Evolutionary conservation across 345 rosid species (phyloP), one percentile per base, ranked within the genome.

Genomic region (Citrus medica): DNA sequence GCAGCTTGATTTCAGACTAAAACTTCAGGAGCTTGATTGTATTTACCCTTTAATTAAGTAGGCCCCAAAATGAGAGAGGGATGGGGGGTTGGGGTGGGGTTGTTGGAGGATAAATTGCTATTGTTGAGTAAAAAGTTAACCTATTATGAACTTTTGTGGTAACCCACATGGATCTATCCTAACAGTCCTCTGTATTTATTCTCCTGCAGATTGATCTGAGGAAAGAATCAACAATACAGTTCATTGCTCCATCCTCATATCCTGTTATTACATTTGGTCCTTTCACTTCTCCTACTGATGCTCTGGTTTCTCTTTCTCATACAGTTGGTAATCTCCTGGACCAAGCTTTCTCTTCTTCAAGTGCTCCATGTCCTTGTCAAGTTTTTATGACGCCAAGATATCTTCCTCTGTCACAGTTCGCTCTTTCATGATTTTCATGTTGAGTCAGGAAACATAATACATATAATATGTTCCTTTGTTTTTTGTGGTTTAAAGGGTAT

Each of bases 201-300:
- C 69, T 79, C 82, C 71, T 59, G 73, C 90, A 93, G 98, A 89
- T 95, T 89, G 98, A 95, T 88, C 90, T 95, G 74, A 85, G 97
- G 84, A 90, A 83, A 71, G 89, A 86, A 77, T 86, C 89, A 53
- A 70, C 1, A 61, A 81, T 95, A 76, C 82, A 81, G 78, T 83
- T 93, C 79, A 70, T 83, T 78, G 80, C 98, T 40, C 84, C 89
- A 5, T 37, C 89, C 42, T 83, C 91, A 27, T 93, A 88, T 87
- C 98, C 98, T 12, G 86, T 93, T 68, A 87, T 95, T 72, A 90
- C 95, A 65, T 95, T 95, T 80, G 98, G 98, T 80, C 98, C 93
- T 62, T 92, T 93, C 83, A 75, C 86, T 59, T 89, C 94, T 42
- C 97, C 98, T 5, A 68, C 80, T 78, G 90, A 85, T 59, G 98